Percentiles rank a stretch among this genome's conserved stretches.
Evolutionary conservation across 2,329 filamentous ascomycete species (phyloP).

Genomic region (Alternaria sp.): DNA sequence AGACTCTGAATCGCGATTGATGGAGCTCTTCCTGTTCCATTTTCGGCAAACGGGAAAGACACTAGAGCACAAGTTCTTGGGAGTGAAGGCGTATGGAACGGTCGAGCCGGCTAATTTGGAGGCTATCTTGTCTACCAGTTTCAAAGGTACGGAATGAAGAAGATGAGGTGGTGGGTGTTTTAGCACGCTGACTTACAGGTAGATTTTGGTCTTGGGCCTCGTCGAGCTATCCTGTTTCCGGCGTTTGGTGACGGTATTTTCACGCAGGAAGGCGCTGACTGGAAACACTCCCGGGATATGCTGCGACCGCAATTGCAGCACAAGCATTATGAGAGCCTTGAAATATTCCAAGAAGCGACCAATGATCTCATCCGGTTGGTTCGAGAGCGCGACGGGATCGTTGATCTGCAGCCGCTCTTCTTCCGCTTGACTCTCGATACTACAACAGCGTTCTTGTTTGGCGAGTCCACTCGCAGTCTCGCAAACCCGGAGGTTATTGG

Average conservation of each 20-base stretch:
- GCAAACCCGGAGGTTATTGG: background rate
- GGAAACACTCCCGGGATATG: constrained; percentile 14
- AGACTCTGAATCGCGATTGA: constrained; percentile 24
- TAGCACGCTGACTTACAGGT: background rate
- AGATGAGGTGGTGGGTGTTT: too few relatives aligned
- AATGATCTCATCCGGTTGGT: background rate
- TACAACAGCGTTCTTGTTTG: constrained; percentile 44
- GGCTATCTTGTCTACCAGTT: constrained; percentile 25
- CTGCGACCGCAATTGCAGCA: background rate
- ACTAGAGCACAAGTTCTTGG: constrained; percentile 28
- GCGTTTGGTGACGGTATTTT: constrained; percentile 52
- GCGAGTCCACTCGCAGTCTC: constrained; percentile 12
- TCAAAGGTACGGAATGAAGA: constrained; percentile 18
- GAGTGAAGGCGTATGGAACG: constrained; percentile 24
- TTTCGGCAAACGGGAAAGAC: constrained; percentile 42
- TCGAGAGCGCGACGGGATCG: background rate
- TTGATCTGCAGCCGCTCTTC: constrained; percentile 48
- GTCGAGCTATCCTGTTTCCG: constrained; percentile 44
- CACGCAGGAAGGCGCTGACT: constrained; percentile 27
- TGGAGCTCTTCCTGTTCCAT: constrained; percentile 44
- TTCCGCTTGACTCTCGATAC: constrained; percentile 48
- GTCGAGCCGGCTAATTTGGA: constrained; percentile 35
- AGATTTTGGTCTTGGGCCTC: constrained; percentile 49
- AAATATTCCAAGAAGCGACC: background rate
- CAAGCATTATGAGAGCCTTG: background rate